Conservation (phyloP, 1,139 yeast species). For the Wickerhamiella infanticola region DNA sequence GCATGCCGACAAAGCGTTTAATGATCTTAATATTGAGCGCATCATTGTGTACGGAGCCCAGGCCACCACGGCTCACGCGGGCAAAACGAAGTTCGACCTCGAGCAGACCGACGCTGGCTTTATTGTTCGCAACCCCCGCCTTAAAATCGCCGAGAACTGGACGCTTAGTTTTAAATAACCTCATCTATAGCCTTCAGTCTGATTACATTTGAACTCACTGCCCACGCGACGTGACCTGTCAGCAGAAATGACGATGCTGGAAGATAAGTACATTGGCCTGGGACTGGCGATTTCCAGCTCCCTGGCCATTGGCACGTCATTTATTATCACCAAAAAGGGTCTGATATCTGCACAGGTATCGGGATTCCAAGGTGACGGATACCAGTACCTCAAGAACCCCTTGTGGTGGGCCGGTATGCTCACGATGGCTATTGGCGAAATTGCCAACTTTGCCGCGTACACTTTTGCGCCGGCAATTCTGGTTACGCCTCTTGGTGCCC, state of each 20-base stretch:
- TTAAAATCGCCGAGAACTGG: conserved; percentile 40
- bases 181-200: neutral
- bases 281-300: conserved; percentile 81
- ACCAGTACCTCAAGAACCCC: conserved; percentile 65
- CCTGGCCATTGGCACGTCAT: conserved; percentile 78
- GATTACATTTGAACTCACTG: neutral
- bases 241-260: conserved; percentile 21
- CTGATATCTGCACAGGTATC: conserved; percentile 53
- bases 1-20: conserved; percentile 16
- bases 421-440: conserved; percentile 83
- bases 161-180: conserved; percentile 17
- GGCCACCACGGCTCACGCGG: conserved; percentile 22
- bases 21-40: conserved; percentile 35
- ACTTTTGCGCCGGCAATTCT: conserved; percentile 90
- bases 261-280: conserved; percentile 79
- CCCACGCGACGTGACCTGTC: neutral
- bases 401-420: conserved; percentile 93
- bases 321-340: conserved; percentile 81
- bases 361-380: conserved; percentile 49
- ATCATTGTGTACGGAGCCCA: conserved; percentile 38
- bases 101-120: conserved; percentile 6
- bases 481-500: conserved; percentile 85
- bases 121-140: conserved; percentile 39
- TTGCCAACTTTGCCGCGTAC: conserved; percentile 88
- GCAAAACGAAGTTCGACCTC: conserved; percentile 19